Evolutionary conservation across 257 asterid species (phyloP), one percentile per base, ranked within the genome.

Genomic region (Cynanchum wilfordii): DNA sequence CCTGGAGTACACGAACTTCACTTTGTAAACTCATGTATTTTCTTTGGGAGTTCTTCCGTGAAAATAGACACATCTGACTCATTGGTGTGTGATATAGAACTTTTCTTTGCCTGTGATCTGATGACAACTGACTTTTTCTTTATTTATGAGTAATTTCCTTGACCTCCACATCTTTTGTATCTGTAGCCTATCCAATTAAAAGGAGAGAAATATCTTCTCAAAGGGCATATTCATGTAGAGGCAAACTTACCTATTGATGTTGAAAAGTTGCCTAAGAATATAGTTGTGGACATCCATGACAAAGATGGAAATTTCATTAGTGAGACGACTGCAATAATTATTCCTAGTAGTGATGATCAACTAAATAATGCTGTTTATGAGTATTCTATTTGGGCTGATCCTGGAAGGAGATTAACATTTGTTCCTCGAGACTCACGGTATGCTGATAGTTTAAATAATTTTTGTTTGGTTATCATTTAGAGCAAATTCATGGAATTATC

Each of bases 1-100:
- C 87, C 97, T 74, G 97, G 99, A 78, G 86, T 85, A 77, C 99
- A 94, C 77, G 97, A 94, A 76, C 93, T 94, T 76, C 93, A 90
- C 85, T 87, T 94, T 68, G 82, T 84, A 13, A 79, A 88, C 78
- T 87, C 99, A 10, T 94, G 99, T 77, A 84, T 94, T 81, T 89
- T 84, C 74, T 91, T 94, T 73, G 97, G 97, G 76, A 88, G 91
- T 82, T 76, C 92, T 79, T 84, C 82, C 55, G 36, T 85, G 76
- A 86, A 65, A 79, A 75, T 94, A 71, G 97, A 94, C 76, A 87
- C 99, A 40, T 86, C 90, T 59, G 65, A 82, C 83, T 83, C 84
- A 75, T 84, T 78, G 74, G 98, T 93, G 83, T 64, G 84, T 73
- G 44, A 66, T 75, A 71, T 69, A 52, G 29, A 30, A 29, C 59